Conservation (phyloP, 345 rosid species). For the Passiflora organensis region DNA sequence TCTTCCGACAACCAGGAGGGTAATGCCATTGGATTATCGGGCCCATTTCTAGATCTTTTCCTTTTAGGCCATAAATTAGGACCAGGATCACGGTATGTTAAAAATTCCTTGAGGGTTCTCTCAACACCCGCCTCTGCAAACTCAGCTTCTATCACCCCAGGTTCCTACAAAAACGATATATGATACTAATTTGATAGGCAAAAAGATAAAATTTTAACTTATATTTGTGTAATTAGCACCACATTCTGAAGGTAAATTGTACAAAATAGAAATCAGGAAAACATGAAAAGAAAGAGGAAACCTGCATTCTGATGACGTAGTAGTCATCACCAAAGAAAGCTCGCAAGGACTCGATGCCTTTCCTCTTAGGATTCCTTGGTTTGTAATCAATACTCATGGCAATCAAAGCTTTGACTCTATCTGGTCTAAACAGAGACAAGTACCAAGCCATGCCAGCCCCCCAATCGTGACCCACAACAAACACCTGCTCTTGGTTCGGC, state of each 20-base stretch:
- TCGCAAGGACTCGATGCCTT: background rate
- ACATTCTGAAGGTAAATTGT: no score
- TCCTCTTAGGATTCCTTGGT: slow-evolving; percentile 14
- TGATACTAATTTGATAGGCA: no score
- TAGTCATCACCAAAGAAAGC: background rate
- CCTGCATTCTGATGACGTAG: background rate
- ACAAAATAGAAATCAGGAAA: no score
- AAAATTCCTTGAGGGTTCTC: slow-evolving; percentile 7
- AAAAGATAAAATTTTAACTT: background rate
- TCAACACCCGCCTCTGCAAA: slow-evolving; percentile 9
- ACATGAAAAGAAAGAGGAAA: background rate
- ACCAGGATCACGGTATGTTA: slow-evolving; percentile 6
- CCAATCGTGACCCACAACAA: slow-evolving; percentile 65
- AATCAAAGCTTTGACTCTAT: slow-evolving; percentile 54
- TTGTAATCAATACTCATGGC: slow-evolving; percentile 37
- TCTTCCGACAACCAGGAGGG: slow-evolving; percentile 30
- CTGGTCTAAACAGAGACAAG: slow-evolving; percentile 45
- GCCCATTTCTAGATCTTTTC: slow-evolving; percentile 12
- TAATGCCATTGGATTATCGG: slow-evolving; percentile 11
- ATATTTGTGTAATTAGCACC: no score
- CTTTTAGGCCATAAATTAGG: slow-evolving; percentile 12
- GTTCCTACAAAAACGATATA: slow-evolving; percentile 13
- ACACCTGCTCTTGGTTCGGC: slow-evolving; percentile 31
- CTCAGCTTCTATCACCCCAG: slow-evolving; percentile 16
- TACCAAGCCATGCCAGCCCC: slow-evolving; percentile 60